Percentiles rank a stretch among this genome's conserved stretches.
These are phyloP conservation scores for Coniosporium apollinis DNA, from an alignment of 495 filamentous ascomycete species.

Conservation along the genomic window DNA sequence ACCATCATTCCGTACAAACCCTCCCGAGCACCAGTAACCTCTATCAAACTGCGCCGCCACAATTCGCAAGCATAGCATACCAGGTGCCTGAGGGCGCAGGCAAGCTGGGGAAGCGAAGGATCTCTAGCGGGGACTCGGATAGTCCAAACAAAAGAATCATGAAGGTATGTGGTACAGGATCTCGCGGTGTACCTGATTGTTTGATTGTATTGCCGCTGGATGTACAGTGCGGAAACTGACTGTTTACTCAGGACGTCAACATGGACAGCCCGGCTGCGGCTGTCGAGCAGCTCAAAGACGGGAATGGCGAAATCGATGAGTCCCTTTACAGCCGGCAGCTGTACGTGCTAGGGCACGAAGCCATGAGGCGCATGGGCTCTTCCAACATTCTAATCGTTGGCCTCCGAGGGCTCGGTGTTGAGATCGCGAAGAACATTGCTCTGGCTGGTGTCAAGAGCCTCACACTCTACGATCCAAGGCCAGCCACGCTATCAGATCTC, in stretches of 20 bases:
- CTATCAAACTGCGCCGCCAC: background rate
- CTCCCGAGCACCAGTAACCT: background rate
- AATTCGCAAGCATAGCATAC: background rate
- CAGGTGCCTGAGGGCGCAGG: slow-evolving; percentile 24
- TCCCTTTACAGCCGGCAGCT: slow-evolving; percentile 95
- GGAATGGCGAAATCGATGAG: slow-evolving; percentile 70
- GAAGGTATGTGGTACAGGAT: slow-evolving; percentile 39
- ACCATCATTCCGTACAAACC: background rate
- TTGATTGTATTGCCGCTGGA: background rate
- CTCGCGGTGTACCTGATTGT: background rate
- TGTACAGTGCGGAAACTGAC: slow-evolving; percentile 1
- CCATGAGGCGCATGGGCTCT: slow-evolving; percentile 97
- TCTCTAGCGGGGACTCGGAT: slow-evolving; percentile 55
- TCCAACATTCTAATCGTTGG: slow-evolving; percentile 91
- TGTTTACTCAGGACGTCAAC: slow-evolving; percentile 43
- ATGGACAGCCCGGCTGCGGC: slow-evolving; percentile 53
- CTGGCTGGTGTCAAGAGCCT: slow-evolving; percentile 86
- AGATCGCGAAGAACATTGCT: slow-evolving; percentile 98
- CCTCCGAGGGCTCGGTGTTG: slow-evolving; percentile 83
- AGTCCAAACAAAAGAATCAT: slow-evolving; percentile 68
- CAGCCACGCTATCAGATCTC: slow-evolving; percentile 66
- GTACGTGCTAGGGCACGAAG: slow-evolving; percentile 95
- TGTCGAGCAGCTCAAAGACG: slow-evolving; percentile 41
- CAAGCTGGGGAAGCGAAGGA: slow-evolving; percentile 77
- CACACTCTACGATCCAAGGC: slow-evolving; percentile 73